Base-by-base conservation (phyloP, 2,329 filamentous ascomycete genomes). In the Nemania bipapillata region DNA sequence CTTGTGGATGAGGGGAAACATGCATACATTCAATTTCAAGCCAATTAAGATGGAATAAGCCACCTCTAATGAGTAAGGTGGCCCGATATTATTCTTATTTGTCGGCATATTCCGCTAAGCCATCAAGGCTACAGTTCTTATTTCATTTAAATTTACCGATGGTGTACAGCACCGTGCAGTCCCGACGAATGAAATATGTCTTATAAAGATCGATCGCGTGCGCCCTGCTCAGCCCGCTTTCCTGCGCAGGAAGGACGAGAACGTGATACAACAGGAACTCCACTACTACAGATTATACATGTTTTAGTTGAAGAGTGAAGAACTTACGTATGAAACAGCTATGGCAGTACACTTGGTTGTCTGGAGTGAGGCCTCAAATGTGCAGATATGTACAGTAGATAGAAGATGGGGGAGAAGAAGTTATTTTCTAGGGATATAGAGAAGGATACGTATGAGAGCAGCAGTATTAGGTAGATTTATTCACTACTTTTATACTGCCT, bases 61-160 rank as follows among this genome's bases (percentile, higher is more conserved):
- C 17, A 47, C n/a, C 11, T 11, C n/a, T 26, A 20, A 50, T 45
- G 40, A 32, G 40, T 9, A 47, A n/a, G 35, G 35, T 53, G 49
- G 32, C 11, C 40, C 30, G 45, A 56, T 28, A 30, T 52, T 52
- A 12, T 53, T 32, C n/a, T 24, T 54, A 30, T 9, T 22, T 49
- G 49, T 62, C 50, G 63, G 63, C 35, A 62, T 62, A 26, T 42
- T 66, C 58, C 64, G 57, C 52, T 49, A 12, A 61, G 52, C 40
- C 20, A 49, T 54, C 28, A 49, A 62, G 56, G 50, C 57, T 66
- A 40, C 12, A 5, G 32, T 45, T 17, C 3, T 45, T n/a, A 20
- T 45, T 45, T 45, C 40, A 45, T 45, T 45, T 45, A 45, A 45
- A 20, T 45, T 45, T 45, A 45, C 40, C 17, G 40, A 45, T 45